phyloP scores from a whole-genome alignment of 768 basidiomycete genomes.

The Tulasnella sp. region DNA sequence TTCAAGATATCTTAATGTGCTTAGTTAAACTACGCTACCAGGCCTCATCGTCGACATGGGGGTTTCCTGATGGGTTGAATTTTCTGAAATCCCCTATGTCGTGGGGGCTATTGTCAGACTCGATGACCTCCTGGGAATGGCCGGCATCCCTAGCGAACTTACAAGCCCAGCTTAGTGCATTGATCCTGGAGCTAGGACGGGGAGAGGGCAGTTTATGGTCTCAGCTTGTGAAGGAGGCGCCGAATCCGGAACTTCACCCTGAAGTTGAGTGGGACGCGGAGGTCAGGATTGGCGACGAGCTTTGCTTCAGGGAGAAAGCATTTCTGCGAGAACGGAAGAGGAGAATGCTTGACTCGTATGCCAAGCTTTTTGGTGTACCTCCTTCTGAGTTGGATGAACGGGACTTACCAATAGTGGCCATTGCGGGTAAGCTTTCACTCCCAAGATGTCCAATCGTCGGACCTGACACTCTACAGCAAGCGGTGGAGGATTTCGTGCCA shows the following conservation, averaged over 20 bases:
- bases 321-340: conserved; percentile 41
- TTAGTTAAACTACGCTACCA: not conserved
- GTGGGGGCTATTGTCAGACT: conserved; percentile 2
- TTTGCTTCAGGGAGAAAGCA: conserved; percentile 41
- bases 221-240: conserved; percentile 39
- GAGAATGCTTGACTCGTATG: conserved; percentile 41
- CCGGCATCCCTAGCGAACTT: conserved; percentile 9
- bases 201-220: conserved; percentile 41
- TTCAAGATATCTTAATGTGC: not conserved
- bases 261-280: conserved; percentile 43
- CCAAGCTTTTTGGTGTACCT: conserved; percentile 40
- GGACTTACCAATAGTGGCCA: conserved; percentile 44
- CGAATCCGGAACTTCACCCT: conserved; percentile 40
- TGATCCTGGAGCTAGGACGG: conserved; percentile 38
- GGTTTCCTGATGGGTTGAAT: not conserved
- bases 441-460: not conserved
- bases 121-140: conserved; percentile 29
- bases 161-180: conserved; percentile 12
- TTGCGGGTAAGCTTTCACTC: conserved; percentile 38
- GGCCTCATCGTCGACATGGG: not conserved
- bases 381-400: conserved; percentile 41
- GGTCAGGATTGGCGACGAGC: conserved; percentile 42
- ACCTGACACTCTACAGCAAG: conserved; percentile 16
- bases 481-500: conserved; percentile 41
- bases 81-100: conserved; percentile 19